Evolutionary conservation across 805 yeast species (phyloP), one percentile per base, ranked within the genome.

Genomic region (Wickerhamiella azymoides): DNA sequence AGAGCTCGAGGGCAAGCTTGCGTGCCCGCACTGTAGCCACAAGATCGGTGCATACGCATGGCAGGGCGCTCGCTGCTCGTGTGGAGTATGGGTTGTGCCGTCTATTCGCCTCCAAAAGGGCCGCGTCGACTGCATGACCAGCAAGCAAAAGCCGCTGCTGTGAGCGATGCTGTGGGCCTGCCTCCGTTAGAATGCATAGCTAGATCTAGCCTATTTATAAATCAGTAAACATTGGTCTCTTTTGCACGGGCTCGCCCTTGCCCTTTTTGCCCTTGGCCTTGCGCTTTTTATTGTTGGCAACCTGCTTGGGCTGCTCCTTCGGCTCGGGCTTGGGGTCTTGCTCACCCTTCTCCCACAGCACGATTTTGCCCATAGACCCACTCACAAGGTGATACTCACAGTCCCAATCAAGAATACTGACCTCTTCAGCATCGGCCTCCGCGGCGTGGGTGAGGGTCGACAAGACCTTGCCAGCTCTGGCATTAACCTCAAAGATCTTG

Each of bases 41-140:
- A 92, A 89, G 64, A 75, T 92, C 2, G 98, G 98, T 11, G 86
- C 84, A 0, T 92, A 86, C 60, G 76, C 79, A 50, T 92, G 98
- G 98, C 83, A 79, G 56, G 98, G 98, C 0, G 77, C 89, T 1
- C 68, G 94, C 55, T 92, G 98, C 62, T 77, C 92, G 48, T 92
- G 98, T 62, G 96, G 96, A 2, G 77, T 76, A 55, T 92, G 98
- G 98, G 79, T 89, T 70, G 73, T 84, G 9, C 98, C 98, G 0
- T 93, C 94, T 1, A 72, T 92, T 49, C 84, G 83, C 60, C 62
- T 92, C 46, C 86, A 79, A 60, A 68, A 78, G 25, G 80, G 86
- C 6, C 83, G 84, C 59, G 89, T 84, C 5, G 96, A 89, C 59
- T 75, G 76, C 49, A 68, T 77, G 56, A 45, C 48, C 28, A 36